Percentiles rank a stretch among this genome's conserved stretches.
Conservation (phyloP, 2,329 filamentous ascomycete species). For the Pestalotiopsis sp. region DNA sequence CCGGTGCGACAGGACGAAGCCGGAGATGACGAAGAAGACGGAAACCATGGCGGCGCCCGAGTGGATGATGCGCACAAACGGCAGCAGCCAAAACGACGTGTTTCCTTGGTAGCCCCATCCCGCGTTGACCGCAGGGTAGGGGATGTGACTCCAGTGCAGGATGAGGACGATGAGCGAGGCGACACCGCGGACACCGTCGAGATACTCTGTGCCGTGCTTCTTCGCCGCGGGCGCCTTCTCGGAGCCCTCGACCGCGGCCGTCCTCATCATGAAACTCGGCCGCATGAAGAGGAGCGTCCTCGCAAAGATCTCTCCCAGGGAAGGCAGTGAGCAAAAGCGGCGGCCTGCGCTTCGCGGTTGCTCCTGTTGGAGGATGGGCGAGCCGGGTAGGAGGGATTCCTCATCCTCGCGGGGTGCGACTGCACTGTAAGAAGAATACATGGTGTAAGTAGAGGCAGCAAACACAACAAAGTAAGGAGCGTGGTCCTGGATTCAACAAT, state of each 20-base stretch:
- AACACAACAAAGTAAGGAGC: background rate
- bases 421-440: conserved; percentile 18
- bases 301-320: conserved; percentile 16
- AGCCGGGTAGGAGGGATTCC: conserved; percentile 23
- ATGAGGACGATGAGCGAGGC: conserved; percentile 41
- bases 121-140: conserved; percentile 28
- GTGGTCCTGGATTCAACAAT: background rate
- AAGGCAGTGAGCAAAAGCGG: conserved; percentile 10
- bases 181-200: conserved; percentile 40
- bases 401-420: conserved; percentile 22
- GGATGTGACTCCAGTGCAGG: conserved; percentile 34
- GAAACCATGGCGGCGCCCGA: conserved; percentile 40
- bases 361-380: conserved; percentile 11
- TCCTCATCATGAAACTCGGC: conserved; percentile 27
- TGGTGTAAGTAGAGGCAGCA: conserved; percentile 2
- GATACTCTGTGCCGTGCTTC: conserved; percentile 35
- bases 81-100: conserved; percentile 33
- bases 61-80: conserved; percentile 37
- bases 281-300: conserved; percentile 22
- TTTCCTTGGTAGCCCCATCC: conserved; percentile 34
- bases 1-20: conserved; percentile 39
- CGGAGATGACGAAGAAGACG: conserved; percentile 43
- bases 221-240: conserved; percentile 19
- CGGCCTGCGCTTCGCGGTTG: conserved; percentile 9
- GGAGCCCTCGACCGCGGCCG: conserved; percentile 16